These are phyloP conservation scores for Ogataea siamensis DNA, from an alignment of 805 yeast genomes.

Conservation along the genomic window DNA sequence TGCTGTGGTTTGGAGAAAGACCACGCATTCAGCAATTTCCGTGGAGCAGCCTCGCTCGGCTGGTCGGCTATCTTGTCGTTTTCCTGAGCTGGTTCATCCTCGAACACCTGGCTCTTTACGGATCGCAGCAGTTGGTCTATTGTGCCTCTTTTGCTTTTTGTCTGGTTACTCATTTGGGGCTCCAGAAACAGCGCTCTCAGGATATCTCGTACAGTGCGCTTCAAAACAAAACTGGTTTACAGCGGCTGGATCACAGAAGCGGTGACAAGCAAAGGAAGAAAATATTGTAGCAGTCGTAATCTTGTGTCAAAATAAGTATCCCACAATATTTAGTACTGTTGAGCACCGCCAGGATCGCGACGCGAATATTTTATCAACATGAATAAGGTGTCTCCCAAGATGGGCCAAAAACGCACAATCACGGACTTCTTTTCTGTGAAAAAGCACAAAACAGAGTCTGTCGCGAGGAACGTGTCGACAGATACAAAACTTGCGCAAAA, in stretches of 20 bases:
- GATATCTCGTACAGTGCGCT: neutral
- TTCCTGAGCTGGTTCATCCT: slow-evolving; percentile 13
- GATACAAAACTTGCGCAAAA: slow-evolving; percentile 2
- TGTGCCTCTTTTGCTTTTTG: slow-evolving; percentile 10
- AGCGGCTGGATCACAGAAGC: neutral
- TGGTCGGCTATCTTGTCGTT: slow-evolving; percentile 1
- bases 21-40: slow-evolving; percentile 2
- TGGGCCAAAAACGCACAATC: slow-evolving; percentile 17
- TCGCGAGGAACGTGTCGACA: neutral
- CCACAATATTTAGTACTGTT: neutral
- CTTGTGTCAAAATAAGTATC: neutral
- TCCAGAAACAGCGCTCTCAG: neutral
- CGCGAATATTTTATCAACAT: slow-evolving; percentile 8
- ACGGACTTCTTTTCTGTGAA: slow-evolving; percentile 21
- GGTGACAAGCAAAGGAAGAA: neutral
- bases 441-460: slow-evolving; percentile 10
- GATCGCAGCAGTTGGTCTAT: slow-evolving; percentile 14
- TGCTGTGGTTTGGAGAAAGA: slow-evolving; percentile 1
- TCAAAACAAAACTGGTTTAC: neutral
- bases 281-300: neutral
- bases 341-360: slow-evolving; percentile 12
- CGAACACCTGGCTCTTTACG: slow-evolving; percentile 25
- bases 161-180: slow-evolving; percentile 1
- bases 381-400: slow-evolving; percentile 6
- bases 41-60: neutral